Conservation (phyloP, 1,284 basidiomycete species). For the Boletus albobrunnescens region DNA sequence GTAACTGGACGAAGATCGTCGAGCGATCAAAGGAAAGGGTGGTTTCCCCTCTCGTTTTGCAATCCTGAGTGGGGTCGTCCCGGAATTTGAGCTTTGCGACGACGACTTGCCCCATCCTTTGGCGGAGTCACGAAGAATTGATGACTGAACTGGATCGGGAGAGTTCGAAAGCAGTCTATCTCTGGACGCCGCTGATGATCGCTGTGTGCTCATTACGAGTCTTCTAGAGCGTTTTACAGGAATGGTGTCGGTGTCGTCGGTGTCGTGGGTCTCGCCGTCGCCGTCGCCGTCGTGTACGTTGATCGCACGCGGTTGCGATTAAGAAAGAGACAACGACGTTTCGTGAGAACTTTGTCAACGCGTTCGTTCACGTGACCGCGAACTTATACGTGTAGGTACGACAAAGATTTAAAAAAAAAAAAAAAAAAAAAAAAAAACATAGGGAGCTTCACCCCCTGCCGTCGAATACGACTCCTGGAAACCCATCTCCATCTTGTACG, state of each 20-base stretch:
- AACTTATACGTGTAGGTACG: too few relatives aligned
- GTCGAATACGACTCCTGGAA: too few relatives aligned
- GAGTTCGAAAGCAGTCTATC: slow-evolving; percentile 63
- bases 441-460: too few relatives aligned
- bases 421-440: too few relatives aligned
- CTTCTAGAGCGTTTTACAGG: not conserved
- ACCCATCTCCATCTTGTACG: too few relatives aligned
- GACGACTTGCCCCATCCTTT: slow-evolving; percentile 48
- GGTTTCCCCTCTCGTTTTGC: slow-evolving; percentile 56
- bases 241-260: slow-evolving; percentile 14
- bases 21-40: slow-evolving; percentile 49
- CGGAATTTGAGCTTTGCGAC: slow-evolving; percentile 37
- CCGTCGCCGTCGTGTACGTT: slow-evolving; percentile 11
- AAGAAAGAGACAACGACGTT: slow-evolving; percentile 18
- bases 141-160: slow-evolving; percentile 59
- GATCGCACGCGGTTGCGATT: slow-evolving; percentile 8
- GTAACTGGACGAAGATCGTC: slow-evolving; percentile 79
- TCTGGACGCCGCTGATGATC: slow-evolving; percentile 13
- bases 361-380: slow-evolving; percentile 31
- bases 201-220: slow-evolving; percentile 30
- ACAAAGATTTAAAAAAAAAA: too few relatives aligned
- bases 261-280: slow-evolving; percentile 22
- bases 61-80: slow-evolving; percentile 66
- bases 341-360: slow-evolving; percentile 30
- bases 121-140: slow-evolving; percentile 56